Evolutionary conservation across 176 grass and related monocot species (phyloP), one percentile per base, ranked within the genome.

Genomic region (Lolium perenne): DNA sequence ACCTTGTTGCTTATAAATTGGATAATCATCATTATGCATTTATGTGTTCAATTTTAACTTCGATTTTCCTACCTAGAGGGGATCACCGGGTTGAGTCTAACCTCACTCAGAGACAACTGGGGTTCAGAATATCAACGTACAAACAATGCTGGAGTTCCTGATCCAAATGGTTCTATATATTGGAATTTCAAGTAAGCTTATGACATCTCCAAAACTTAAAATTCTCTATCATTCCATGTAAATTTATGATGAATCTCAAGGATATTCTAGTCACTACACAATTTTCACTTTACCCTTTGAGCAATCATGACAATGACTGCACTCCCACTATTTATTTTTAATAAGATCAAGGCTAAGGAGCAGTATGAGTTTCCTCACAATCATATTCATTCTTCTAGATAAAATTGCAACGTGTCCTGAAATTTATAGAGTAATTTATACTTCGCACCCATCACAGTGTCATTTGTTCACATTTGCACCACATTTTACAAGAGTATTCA

Each of bases 111-210:
- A 85, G 94, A 94, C 48, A 98, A 98, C 83, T 98, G 97, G 97
- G 86, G 64, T 71, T 92, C 94, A 78, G 88, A 92, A 40, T 98
- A 98, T 84, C 93, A 98, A 81, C 90, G 57, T n/a, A 98, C 97
- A 81, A 95, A 91, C 69, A 94, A 98, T 92, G 97, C 92, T 74
- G 97, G 97, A 21, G 90, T 98, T 89, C 97, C 97, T 86, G 92
- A 95, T 62, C 88, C 90, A 86, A 88, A 91, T 43, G 97, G 97
- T 17, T 84, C 92, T 71, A 94, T 94, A 89, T 94, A 87, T 92
- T 98, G 97, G 97, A 90, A 95, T 87, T 98, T 98, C 77, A 98
- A 95, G 96, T 98, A 95, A 92, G 89, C 81, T 70, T 71, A 47
- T 89, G 76, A 13, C 45, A 12, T 83, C 21, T 79, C 20, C 65